Evolutionary conservation across 2,329 filamentous ascomycete species (phyloP).

Genomic region (Aspergillus clavatus): DNA sequence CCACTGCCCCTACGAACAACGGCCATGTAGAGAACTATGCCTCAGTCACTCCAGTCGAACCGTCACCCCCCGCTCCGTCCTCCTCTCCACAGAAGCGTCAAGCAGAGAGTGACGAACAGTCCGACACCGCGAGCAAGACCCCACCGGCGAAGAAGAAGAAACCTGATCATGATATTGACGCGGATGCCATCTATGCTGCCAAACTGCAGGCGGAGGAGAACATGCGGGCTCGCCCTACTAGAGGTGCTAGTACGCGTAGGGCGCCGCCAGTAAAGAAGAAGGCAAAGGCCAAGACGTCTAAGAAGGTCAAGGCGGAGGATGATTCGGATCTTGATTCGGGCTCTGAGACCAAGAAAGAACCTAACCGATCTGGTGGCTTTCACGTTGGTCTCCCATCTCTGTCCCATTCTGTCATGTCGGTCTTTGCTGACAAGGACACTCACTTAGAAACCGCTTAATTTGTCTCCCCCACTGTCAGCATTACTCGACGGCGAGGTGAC

Average conservation of each 20-base stretch:
- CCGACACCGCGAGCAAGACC: constrained; percentile 34
- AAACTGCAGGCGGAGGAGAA: constrained; percentile 92
- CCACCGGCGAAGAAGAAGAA: constrained; percentile 57
- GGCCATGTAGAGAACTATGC: constrained; percentile 26
- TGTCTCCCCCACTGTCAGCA: constrained; percentile 43
- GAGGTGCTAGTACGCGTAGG: constrained; percentile 63
- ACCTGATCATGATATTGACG: constrained; percentile 62
- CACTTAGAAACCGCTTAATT: constrained; percentile 42
- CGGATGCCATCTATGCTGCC: constrained; percentile 82
- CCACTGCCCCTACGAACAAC: constrained; percentile 27
- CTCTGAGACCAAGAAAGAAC: constrained; percentile 56
- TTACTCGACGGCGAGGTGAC: constrained; percentile 42
- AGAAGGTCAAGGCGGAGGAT: constrained; percentile 71
- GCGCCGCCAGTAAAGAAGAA: constrained; percentile 61
- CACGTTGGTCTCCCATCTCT: constrained; percentile 53
- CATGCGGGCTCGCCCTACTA: constrained; percentile 66
- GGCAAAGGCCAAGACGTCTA: constrained; percentile 50
- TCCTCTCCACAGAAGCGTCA: constrained; percentile 40
- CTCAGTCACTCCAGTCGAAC: constrained; percentile 23
- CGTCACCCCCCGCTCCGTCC: constrained; percentile 29
- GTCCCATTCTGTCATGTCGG: background rate
- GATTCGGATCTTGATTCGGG: constrained; percentile 71
- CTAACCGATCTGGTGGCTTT: constrained; percentile 80
- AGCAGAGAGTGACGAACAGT: constrained; percentile 37
- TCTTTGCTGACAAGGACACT: constrained; percentile 4